Conservation (phyloP, 371 early-diverging fungal genomes). For the Circinella minor region DNA sequence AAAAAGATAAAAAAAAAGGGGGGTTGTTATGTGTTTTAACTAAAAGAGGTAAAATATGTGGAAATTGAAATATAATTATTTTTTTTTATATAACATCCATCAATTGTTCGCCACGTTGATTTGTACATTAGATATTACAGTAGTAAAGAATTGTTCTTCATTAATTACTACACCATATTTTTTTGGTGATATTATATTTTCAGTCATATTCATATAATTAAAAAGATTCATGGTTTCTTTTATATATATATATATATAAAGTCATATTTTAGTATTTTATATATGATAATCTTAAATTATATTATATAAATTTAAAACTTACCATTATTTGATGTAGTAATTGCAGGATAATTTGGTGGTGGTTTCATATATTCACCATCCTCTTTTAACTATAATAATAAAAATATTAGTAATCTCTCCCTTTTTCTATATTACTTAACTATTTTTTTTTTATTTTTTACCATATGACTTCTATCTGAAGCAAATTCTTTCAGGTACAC, state of each 20-base stretch:
- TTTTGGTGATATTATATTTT: conserved; percentile 5
- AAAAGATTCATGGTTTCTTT: conserved; percentile 23
- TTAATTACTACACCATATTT: conserved; percentile 25
- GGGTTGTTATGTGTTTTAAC: not conserved
- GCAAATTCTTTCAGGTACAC: conserved; percentile 36
- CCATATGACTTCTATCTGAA: conserved; percentile 53
- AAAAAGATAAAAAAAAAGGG: not conserved
- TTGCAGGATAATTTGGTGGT: conserved; percentile 39
- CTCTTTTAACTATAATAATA: conserved; percentile 17
- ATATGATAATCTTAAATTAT: too few relatives aligned
- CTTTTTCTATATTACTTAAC: not conserved
- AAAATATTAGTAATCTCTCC: not conserved
- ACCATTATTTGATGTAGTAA: conserved; percentile 15
- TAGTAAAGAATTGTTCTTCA: conserved; percentile 17
- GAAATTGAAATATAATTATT: not conserved
- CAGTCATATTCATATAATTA: conserved; percentile 28
- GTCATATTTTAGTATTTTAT: too few relatives aligned
- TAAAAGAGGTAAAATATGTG: not conserved
- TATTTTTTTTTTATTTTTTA: conserved; percentile 10
- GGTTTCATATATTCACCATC: conserved; percentile 30
- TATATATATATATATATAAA: too few relatives aligned
- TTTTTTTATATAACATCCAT: not conserved
- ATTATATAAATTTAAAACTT: not conserved
- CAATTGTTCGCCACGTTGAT: not conserved
- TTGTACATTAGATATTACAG: not conserved